Percentiles rank a stretch among this genome's conserved stretches.
Conservation (phyloP, 352 stramenopile species). For the Pythium aquatile region DNA sequence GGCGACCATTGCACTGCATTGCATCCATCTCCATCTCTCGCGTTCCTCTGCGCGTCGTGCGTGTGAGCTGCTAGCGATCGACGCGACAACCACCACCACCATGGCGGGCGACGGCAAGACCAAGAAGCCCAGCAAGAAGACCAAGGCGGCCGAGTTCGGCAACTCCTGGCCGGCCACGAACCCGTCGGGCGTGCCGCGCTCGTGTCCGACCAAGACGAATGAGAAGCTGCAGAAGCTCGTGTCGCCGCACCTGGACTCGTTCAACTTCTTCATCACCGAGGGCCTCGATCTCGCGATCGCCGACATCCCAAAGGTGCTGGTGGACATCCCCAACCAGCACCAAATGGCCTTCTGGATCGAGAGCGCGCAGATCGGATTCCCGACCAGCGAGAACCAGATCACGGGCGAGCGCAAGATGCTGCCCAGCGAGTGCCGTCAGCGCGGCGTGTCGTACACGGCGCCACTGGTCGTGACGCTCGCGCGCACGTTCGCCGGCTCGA, state of each 20-base stretch:
- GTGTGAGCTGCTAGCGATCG: conserved; percentile 2
- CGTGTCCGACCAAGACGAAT: conserved; percentile 72
- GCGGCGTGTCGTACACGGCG: conserved; percentile 95
- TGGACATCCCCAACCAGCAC: conserved; percentile 89
- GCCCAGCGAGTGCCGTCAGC: conserved; percentile 96
- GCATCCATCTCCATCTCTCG: conserved; percentile 1
- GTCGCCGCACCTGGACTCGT: conserved; percentile 97
- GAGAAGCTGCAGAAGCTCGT: conserved; percentile 89
- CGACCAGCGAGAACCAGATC: conserved; percentile 80
- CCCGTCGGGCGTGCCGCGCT: conserved; percentile 73
- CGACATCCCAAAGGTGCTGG: conserved; percentile 88
- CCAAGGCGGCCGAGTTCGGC: conserved; percentile 36
- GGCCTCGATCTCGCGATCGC: conserved; percentile 92
- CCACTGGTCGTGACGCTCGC: conserved; percentile 93
- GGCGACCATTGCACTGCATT: conserved; percentile 12
- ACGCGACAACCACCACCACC: conserved; percentile 4
- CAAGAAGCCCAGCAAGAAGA: conserved; percentile 47
- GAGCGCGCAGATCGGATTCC: conserved; percentile 92
- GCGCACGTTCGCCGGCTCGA: conserved; percentile 72
- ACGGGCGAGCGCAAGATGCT: conserved; percentile 83
- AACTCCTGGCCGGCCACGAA: conserved; percentile 82
- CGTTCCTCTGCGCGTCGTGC: not conserved
- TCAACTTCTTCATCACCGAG: conserved; percentile 97
- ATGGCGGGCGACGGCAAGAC: conserved; percentile 47
- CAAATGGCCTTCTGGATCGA: conserved; percentile 90